phyloP scores from a whole-genome alignment of 2,329 filamentous ascomycete genomes.

The Fusarium vanettenii region DNA sequence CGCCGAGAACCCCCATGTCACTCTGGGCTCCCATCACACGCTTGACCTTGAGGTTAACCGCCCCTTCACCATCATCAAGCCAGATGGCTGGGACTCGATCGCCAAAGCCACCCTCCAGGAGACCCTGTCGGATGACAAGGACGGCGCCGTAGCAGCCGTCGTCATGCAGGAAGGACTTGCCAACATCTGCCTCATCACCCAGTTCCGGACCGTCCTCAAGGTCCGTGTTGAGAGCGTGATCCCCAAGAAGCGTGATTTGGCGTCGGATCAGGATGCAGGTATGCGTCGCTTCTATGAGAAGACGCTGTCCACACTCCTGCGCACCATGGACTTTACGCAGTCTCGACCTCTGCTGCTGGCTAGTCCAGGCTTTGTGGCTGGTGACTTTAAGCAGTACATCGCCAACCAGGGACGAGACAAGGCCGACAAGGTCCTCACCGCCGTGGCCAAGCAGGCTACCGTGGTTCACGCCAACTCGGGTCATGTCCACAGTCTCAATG shows the following conservation, averaged over 20 bases:
- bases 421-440: constrained; percentile 76
- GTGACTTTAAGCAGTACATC: constrained; percentile 81
- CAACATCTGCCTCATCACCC: constrained; percentile 85
- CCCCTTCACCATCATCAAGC: constrained; percentile 89
- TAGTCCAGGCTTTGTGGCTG: constrained; percentile 88
- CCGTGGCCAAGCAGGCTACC: constrained; percentile 70
- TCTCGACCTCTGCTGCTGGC: constrained; percentile 84
- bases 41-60: constrained; percentile 87
- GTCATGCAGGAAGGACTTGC: constrained; percentile 92
- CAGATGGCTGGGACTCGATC: constrained; percentile 88
- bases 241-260: constrained; percentile 74
- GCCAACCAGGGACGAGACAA: constrained; percentile 68
- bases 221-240: constrained; percentile 70
- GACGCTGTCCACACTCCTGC: constrained; percentile 78
- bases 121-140: constrained; percentile 80
- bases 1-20: constrained; percentile 64
- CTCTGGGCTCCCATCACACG: constrained; percentile 68
- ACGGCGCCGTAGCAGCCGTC: constrained; percentile 87
- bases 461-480: constrained; percentile 88
- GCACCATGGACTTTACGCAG: constrained; percentile 79
- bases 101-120: constrained; percentile 82
- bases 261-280: constrained; percentile 75
- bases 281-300: constrained; percentile 81
- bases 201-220: constrained; percentile 81
- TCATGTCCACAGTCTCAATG: constrained; percentile 87